A percentile compares a stretch with the other conserved stretches of the same genome.
Conservation (phyloP, 148 eudicot species). For the Persicaria maculosa region DNA sequence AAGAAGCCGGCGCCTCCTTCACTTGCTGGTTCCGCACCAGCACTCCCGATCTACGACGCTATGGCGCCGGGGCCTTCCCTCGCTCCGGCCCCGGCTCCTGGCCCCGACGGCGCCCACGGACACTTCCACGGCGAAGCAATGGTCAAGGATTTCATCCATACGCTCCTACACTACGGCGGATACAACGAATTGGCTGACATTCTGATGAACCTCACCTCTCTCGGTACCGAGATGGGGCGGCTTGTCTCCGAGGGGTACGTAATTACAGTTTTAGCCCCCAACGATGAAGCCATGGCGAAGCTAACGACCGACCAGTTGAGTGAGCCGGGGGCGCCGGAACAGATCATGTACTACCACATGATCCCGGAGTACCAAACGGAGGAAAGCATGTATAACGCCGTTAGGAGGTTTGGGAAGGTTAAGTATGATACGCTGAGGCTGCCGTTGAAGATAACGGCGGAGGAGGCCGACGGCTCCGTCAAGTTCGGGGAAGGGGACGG, state of each 20-base stretch:
- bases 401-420: constrained; percentile 51
- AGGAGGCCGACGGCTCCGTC: constrained; percentile 64
- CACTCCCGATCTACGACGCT: constrained; percentile 33
- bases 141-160: constrained; percentile 42
- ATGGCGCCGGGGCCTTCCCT: constrained; percentile 46
- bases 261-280: constrained; percentile 51
- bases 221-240: constrained; percentile 53
- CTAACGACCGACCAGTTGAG: constrained; percentile 51
- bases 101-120: constrained; percentile 46
- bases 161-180: constrained; percentile 38
- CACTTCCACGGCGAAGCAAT: constrained; percentile 45
- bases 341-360: constrained; percentile 56
- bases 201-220: constrained; percentile 39
- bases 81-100: constrained; percentile 38
- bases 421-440: constrained; percentile 45
- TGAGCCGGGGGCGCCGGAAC: constrained; percentile 63
- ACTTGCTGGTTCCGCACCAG: constrained; percentile 39
- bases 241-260: constrained; percentile 54
- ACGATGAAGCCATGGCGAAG: constrained; percentile 62
- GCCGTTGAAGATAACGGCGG: constrained; percentile 42
- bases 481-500: constrained; percentile 45
- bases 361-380: constrained; percentile 61
- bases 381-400: constrained; percentile 64
- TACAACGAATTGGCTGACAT: constrained; percentile 62
- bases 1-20: constrained; percentile 25